Conservation (phyloP, 345 rosid species). For the Gossypium arboreum region DNA sequence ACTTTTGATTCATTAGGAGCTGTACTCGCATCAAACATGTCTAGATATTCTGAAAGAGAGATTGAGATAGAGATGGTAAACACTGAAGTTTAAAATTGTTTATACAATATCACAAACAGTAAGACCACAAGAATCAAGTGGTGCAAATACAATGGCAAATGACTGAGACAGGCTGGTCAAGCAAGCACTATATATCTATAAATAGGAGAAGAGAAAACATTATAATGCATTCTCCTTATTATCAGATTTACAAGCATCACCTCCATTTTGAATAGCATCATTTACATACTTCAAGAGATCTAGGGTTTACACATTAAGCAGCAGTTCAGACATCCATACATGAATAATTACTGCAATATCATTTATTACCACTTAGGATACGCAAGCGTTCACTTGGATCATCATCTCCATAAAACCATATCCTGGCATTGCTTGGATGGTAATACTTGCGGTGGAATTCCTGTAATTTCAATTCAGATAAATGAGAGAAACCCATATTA, state of each 20-base stretch:
- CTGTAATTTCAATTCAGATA: conserved; percentile 37
- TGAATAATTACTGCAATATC: conserved; percentile 7
- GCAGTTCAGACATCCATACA: neutral
- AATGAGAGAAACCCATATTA: conserved; percentile 1
- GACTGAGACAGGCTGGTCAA: neutral
- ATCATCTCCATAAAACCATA: conserved; percentile 98
- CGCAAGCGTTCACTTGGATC: conserved; percentile 76
- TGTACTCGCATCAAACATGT: conserved; percentile 67
- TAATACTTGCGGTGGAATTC: conserved; percentile 86
- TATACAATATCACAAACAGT: neutral
- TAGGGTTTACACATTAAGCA: neutral
- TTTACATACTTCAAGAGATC: conserved; percentile 4
- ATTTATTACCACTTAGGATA: conserved; percentile 67
- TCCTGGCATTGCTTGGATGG: conserved; percentile 93
- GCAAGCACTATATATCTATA: neutral
- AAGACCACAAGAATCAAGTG: conserved; percentile 1
- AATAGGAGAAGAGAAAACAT: neutral
- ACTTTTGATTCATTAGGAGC: conserved; percentile 62
- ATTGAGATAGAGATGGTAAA: neutral
- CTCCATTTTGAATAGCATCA: neutral
- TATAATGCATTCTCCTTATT: neutral
- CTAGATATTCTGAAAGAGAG: conserved; percentile 65
- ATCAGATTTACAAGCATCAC: neutral
- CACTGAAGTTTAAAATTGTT: neutral
- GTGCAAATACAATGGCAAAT: neutral